A percentile compares a stretch with the other conserved stretches of the same genome.
Conservation (phyloP, 805 yeast species). For the Teunomyces funiuensis region DNA sequence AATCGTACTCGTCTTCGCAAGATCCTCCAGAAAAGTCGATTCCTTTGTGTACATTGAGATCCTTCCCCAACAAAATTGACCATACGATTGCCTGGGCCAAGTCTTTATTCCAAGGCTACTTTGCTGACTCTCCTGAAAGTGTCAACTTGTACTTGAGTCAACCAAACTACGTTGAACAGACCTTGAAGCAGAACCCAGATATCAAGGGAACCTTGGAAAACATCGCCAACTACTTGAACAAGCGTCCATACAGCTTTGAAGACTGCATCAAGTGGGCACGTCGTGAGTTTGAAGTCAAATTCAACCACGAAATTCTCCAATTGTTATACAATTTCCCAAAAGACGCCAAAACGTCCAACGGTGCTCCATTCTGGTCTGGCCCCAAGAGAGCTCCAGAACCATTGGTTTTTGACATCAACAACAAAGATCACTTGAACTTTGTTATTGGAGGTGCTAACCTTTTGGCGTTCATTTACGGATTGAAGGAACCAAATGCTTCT, state of each 20-base stretch:
- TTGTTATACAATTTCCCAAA: slow-evolving; percentile 91
- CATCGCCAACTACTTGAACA: slow-evolving; percentile 69
- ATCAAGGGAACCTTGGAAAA: slow-evolving; percentile 82
- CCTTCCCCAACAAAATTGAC: slow-evolving; percentile 97
- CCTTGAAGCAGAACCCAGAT: slow-evolving; percentile 89
- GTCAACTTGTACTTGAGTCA: slow-evolving; percentile 89
- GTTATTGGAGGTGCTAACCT: slow-evolving; percentile 87
- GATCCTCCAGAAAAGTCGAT: slow-evolving; percentile 99
- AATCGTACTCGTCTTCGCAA: slow-evolving; percentile 91
- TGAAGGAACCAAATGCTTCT: slow-evolving; percentile 67
- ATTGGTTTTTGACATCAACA: slow-evolving; percentile 70
- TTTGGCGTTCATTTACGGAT: slow-evolving; percentile 86
- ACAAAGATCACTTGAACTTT: slow-evolving; percentile 78
- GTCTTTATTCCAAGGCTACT: slow-evolving; percentile 87
- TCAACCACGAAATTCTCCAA: slow-evolving; percentile 83
- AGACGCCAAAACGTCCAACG: slow-evolving; percentile 86
- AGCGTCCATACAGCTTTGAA: slow-evolving; percentile 86
- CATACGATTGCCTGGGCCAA: slow-evolving; percentile 99
- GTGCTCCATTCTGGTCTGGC: slow-evolving; percentile 97
- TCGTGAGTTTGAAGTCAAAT: slow-evolving; percentile 80
- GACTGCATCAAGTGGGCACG: slow-evolving; percentile 97
- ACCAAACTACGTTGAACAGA: slow-evolving; percentile 88
- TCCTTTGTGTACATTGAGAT: slow-evolving; percentile 94
- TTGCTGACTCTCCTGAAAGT: slow-evolving; percentile 87
- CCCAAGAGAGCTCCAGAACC: slow-evolving; percentile 95